Evolutionary conservation across 192 early-diverging fungal species (phyloP).

Genomic region (Thamnidium elegans): DNA sequence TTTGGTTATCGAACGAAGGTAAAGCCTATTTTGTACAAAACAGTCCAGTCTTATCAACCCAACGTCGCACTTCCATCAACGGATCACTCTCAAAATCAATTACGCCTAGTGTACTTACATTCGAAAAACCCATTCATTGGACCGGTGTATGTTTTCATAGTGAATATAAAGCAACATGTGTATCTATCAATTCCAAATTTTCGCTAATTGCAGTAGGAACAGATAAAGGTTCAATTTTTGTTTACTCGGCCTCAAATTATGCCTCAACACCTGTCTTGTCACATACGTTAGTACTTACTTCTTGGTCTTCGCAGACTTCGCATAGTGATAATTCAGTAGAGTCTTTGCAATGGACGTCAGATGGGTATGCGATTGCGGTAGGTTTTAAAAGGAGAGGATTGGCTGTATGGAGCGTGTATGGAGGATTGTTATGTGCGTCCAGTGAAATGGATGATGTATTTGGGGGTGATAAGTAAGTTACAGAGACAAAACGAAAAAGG

Average conservation of each 20-base stretch:
- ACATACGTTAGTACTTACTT: slow-evolving; percentile 42
- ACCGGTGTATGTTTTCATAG: slow-evolving; percentile 53
- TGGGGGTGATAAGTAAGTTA: neutral
- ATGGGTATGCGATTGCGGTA: slow-evolving; percentile 71
- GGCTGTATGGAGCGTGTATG: slow-evolving; percentile 79
- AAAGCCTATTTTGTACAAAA: slow-evolving; percentile 61
- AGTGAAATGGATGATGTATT: slow-evolving; percentile 25
- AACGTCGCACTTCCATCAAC: neutral
- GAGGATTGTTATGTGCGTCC: slow-evolving; percentile 40
- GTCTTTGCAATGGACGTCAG: slow-evolving; percentile 66
- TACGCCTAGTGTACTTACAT: neutral
- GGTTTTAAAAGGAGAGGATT: slow-evolving; percentile 64
- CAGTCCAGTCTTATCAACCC: neutral
- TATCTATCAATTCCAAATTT: slow-evolving; percentile 69
- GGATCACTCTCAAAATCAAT: neutral
- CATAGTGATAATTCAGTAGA: slow-evolving; percentile 33
- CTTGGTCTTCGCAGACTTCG: neutral
- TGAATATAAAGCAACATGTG: slow-evolving; percentile 47
- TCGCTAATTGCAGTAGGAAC: slow-evolving; percentile 71
- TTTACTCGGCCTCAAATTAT: slow-evolving; percentile 55
- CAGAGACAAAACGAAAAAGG: neutral
- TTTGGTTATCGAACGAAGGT: slow-evolving; percentile 59
- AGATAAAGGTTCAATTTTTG: slow-evolving; percentile 48
- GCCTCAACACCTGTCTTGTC: slow-evolving; percentile 42
- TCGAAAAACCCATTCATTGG: slow-evolving; percentile 33